Evolutionary conservation across 2,329 filamentous ascomycete genomes (phyloP).

Genomic region (Neospermospora avenae): DNA sequence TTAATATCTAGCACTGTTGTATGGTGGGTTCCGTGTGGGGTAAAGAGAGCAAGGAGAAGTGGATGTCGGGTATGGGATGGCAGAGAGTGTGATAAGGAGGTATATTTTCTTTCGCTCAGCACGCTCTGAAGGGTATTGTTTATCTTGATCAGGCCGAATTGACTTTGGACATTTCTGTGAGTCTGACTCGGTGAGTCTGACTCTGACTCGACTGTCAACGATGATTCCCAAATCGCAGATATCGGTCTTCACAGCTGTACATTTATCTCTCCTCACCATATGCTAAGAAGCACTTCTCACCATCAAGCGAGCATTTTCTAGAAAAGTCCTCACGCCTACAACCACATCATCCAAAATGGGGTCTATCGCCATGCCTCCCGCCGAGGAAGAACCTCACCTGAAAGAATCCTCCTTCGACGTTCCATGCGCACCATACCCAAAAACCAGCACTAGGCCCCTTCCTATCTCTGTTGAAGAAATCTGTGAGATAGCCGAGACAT

Average conservation of each 20-base stretch:
- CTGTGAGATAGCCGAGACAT: not conserved
- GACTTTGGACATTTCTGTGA: too few relatives aligned
- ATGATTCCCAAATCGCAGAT: too few relatives aligned
- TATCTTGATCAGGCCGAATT: too few relatives aligned
- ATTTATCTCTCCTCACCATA: too few relatives aligned
- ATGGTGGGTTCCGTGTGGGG: not conserved
- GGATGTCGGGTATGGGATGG: not conserved
- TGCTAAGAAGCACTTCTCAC: too few relatives aligned
- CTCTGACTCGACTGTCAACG: too few relatives aligned
- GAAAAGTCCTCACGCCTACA: not conserved
- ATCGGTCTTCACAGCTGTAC: too few relatives aligned
- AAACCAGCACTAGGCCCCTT: not conserved
- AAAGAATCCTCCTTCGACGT: conserved; percentile 6
- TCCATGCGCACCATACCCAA: not conserved
- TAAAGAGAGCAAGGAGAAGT: not conserved
- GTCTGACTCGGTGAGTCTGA: too few relatives aligned
- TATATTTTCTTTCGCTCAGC: too few relatives aligned
- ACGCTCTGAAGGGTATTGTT: too few relatives aligned
- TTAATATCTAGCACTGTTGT: not conserved
- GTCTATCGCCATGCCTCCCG: not conserved
- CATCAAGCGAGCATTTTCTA: not conserved
- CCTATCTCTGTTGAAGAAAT: not conserved
- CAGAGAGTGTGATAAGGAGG: not conserved
- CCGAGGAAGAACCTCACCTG: conserved; percentile 1
- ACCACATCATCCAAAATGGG: not conserved